Evolutionary conservation across 805 yeast genomes (phyloP).

Genomic region (Yarrowia divulgata): DNA sequence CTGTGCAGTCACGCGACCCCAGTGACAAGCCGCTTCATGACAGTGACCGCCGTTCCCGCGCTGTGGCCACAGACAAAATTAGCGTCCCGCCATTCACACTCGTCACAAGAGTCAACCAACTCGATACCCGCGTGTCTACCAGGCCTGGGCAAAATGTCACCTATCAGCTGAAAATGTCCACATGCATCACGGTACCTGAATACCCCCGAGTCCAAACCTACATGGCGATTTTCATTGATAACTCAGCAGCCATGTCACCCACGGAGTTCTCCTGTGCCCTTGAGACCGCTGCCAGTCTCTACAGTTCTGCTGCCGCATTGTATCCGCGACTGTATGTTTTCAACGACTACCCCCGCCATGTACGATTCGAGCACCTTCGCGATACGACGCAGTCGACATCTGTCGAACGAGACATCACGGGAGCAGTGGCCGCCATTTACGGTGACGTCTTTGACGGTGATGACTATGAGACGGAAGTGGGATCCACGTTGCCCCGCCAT

Average conservation of each 20-base stretch:
- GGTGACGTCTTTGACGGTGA: background rate
- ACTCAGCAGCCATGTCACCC: slow-evolving; percentile 7
- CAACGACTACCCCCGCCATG: slow-evolving; percentile 18
- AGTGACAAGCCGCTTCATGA: background rate
- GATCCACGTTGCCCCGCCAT: slow-evolving; percentile 22
- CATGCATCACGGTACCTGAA: slow-evolving; percentile 19
- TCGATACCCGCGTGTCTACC: slow-evolving; percentile 6
- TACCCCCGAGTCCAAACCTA: slow-evolving; percentile 14
- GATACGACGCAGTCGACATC: slow-evolving; percentile 11
- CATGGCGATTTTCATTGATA: slow-evolving; percentile 29
- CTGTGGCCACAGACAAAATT: slow-evolving; percentile 14
- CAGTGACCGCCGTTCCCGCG: background rate
- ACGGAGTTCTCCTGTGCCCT: background rate
- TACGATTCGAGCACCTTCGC: slow-evolving; percentile 12
- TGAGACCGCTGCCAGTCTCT: slow-evolving; percentile 3
- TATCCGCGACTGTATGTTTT: slow-evolving; percentile 25
- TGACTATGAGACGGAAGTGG: background rate
- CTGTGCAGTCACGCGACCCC: slow-evolving; percentile 16
- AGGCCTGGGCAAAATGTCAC: slow-evolving; percentile 5
- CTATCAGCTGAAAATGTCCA: slow-evolving; percentile 25
- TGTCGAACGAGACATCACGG: slow-evolving; percentile 2
- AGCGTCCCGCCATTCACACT: slow-evolving; percentile 20
- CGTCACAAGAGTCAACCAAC: slow-evolving; percentile 15
- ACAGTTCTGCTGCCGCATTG: background rate
- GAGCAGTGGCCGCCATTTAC: slow-evolving; percentile 17